Evolutionary conservation across 1,139 yeast species (phyloP).

Genomic region (Blastobotrys ciferrii): DNA sequence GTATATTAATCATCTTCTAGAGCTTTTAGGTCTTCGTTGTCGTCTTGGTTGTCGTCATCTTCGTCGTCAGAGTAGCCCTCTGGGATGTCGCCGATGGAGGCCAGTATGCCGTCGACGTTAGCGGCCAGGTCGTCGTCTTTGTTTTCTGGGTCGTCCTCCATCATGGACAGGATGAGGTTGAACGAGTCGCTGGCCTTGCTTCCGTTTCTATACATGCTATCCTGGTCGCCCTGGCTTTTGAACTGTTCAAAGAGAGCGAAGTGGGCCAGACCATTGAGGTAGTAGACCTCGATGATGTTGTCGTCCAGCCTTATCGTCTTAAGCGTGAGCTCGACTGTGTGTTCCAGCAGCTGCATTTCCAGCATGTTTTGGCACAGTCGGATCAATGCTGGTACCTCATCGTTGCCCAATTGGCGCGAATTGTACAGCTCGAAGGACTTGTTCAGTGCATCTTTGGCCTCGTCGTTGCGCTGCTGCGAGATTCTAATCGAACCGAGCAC

Average conservation of each 20-base stretch:
- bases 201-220: constrained; percentile 31
- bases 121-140: constrained; percentile 32
- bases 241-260: constrained; percentile 42
- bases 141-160: constrained; percentile 25
- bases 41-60: constrained; percentile 13
- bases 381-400: constrained; percentile 67
- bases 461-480: constrained; percentile 74
- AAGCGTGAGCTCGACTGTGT: constrained; percentile 58
- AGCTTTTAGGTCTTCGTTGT: constrained; percentile 21
- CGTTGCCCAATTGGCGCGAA: constrained; percentile 41
- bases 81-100: constrained; percentile 39
- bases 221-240: constrained; percentile 14
- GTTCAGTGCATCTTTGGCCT: constrained; percentile 68
- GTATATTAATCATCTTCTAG: constrained; percentile 15
- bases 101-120: constrained; percentile 31
- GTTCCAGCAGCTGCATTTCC: constrained; percentile 71
- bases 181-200: constrained; percentile 37
- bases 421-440: constrained; percentile 72
- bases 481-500: constrained; percentile 84
- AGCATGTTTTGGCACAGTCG: constrained; percentile 58
- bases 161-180: constrained; percentile 27
- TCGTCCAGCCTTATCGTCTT: constrained; percentile 77
- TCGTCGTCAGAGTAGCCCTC: constrained; percentile 30
- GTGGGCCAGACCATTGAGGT: constrained; percentile 77
- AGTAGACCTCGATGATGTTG: constrained; percentile 72